Base-by-base conservation (phyloP, 164 flowering plant species). In the Kalanchoe fedtschenkoi region DNA sequence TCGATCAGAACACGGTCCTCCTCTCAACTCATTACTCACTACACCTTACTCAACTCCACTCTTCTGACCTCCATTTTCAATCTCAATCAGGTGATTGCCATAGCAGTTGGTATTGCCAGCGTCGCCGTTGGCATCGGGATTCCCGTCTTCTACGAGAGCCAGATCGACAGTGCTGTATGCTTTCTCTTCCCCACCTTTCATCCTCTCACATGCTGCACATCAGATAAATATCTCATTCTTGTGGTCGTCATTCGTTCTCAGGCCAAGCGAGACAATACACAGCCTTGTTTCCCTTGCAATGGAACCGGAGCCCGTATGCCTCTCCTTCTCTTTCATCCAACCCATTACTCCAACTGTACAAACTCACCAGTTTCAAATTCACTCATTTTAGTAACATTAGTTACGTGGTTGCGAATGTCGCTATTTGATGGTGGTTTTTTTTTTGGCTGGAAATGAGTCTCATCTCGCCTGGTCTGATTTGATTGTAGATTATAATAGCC, bases 231-330 rank as follows among this genome's bases (percentile, higher is more conserved):
- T n/a, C 17, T 44, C 37, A 16, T 1, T 32, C 6, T 14, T 62
- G 4, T 43, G 30, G 14, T 5, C 22, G 13, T 1, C 15, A n/a
- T 53, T 58, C 7, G 38, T n/a, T 56, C 69, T 74, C 75, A 93
- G 99, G 84, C 97, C 0, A 93, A 83, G 74, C 79, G 98, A 67
- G 99, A 86, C 0, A 93, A 93, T 64, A 85, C 87, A 17, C 99
- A 93, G 71, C 84, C 96, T 5, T 90, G 99, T 76, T 93, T 93
- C 72, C 97, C 97, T 38, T 93, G 99, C 67, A 65, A 64, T 65
- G 99, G 99, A 55, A 68, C 88, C 8, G 99, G 99, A 6, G 87
- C 97, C 54, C 97, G 98, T 85, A 76, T 74, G 82, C 17, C 22
- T 46, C 8, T 6, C 26, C 26, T 47, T 30, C 22, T 17, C n/a